Conservation (phyloP, 2,329 filamentous ascomycete species). For the Botrytis deweyae region DNA sequence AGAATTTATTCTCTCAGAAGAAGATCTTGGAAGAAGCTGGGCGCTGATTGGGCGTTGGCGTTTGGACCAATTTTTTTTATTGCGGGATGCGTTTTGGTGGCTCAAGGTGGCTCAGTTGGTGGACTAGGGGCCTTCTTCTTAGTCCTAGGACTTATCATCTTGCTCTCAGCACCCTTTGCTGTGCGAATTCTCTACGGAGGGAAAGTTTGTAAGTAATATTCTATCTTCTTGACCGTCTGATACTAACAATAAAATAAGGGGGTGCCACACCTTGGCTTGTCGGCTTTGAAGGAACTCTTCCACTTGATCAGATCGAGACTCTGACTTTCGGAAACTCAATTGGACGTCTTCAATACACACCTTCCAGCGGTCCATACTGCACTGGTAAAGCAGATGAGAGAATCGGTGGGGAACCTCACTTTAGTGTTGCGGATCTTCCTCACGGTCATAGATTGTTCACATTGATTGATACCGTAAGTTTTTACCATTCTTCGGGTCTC, state of each 20-base stretch:
- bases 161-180: constrained; percentile 23
- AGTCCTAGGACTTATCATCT: constrained; percentile 20
- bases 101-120: not conserved
- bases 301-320: constrained; percentile 19
- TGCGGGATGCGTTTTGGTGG: not conserved
- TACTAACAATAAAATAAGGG: constrained; percentile 1
- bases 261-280: constrained; percentile 23
- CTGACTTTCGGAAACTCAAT: constrained; percentile 28
- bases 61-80: constrained; percentile 16
- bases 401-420: constrained; percentile 32
- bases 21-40: constrained; percentile 18
- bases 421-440: constrained; percentile 22
- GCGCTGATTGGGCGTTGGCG: constrained; percentile 2
- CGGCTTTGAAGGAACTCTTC: constrained; percentile 29
- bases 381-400: constrained; percentile 22
- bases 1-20: constrained; percentile 16
- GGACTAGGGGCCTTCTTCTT: constrained; percentile 22
- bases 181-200: constrained; percentile 26
- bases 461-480: constrained; percentile 36
- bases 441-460: constrained; percentile 28
- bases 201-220: constrained; percentile 21
- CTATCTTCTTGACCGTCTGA: not conserved
- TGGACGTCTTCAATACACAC: constrained; percentile 25
- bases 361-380: constrained; percentile 21
- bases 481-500: not conserved